Percentiles rank a stretch among this genome's conserved stretches.
phyloP scores from a whole-genome alignment of 352 stramenopile genomes.

The Pythium monospermum region DNA sequence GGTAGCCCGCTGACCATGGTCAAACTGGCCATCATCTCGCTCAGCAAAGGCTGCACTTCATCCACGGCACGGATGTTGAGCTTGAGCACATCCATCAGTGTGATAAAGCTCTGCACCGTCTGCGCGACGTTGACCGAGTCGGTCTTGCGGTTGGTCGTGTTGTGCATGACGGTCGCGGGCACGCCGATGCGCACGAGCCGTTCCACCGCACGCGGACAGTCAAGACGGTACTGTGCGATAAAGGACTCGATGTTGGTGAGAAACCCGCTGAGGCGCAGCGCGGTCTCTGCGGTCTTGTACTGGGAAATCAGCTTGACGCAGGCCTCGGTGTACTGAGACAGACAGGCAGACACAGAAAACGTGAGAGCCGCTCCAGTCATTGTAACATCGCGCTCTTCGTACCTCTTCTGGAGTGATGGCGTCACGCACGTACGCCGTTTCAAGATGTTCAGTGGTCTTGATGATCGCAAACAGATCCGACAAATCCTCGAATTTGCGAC shows the following conservation, averaged over 20 bases:
- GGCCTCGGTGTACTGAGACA: slow-evolving; percentile 94
- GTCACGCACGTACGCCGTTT: slow-evolving; percentile 95
- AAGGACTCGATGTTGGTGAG: slow-evolving; percentile 81
- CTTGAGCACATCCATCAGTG: slow-evolving; percentile 97
- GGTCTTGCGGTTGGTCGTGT: slow-evolving; percentile 72
- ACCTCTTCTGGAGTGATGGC: slow-evolving; percentile 90
- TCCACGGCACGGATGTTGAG: slow-evolving; percentile 96
- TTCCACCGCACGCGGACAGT: slow-evolving; percentile 94
- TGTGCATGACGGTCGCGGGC: slow-evolving; percentile 88
- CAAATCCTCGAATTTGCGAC: slow-evolving; percentile 85
- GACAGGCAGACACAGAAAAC: too few relatives aligned
- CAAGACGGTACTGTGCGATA: slow-evolving; percentile 93
- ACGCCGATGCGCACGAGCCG: slow-evolving; percentile 93
- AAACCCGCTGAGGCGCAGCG: slow-evolving; percentile 76
- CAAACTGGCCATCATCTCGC: slow-evolving; percentile 94
- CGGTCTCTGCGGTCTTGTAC: slow-evolving; percentile 96
- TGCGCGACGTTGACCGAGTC: slow-evolving; percentile 92
- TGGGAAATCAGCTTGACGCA: slow-evolving; percentile 98
- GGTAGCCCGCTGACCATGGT: slow-evolving; percentile 92
- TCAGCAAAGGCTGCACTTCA: slow-evolving; percentile 96
- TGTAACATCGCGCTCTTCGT: not conserved
- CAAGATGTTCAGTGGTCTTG: slow-evolving; percentile 96
- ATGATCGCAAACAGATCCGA: slow-evolving; percentile 96
- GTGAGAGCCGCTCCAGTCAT: not conserved
- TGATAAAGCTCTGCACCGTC: slow-evolving; percentile 98